Conservation (phyloP, 2,329 filamentous ascomycete species). For the Leptoxyphium fumago region DNA sequence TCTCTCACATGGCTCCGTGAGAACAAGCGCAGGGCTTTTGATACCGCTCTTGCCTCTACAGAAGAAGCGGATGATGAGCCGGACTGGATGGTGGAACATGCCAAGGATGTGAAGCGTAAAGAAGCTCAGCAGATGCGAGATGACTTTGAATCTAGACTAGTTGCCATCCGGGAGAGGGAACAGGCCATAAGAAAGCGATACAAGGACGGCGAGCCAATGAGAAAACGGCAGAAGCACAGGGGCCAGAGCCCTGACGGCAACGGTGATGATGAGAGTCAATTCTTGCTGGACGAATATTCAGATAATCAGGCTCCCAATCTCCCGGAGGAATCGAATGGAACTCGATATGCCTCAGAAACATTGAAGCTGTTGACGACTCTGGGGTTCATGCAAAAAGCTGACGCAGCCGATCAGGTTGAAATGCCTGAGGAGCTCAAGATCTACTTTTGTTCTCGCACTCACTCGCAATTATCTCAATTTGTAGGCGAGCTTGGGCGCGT, state of each 20-base stretch:
- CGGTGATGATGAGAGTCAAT: slow-evolving; percentile 48
- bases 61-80: slow-evolving; percentile 52
- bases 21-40: slow-evolving; percentile 49
- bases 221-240: slow-evolving; percentile 31
- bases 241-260: slow-evolving; percentile 7
- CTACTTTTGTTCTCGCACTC: slow-evolving; percentile 83
- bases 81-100: slow-evolving; percentile 70
- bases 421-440: slow-evolving; percentile 59
- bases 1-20: slow-evolving; percentile 83
- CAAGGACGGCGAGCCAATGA: slow-evolving; percentile 30
- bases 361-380: slow-evolving; percentile 54
- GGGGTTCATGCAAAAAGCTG: slow-evolving; percentile 24
- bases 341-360: slow-evolving; percentile 51
- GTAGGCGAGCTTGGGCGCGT: slow-evolving; percentile 68
- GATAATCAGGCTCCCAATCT: too few relatives aligned
- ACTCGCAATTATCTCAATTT: slow-evolving; percentile 84
- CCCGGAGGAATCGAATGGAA: slow-evolving; percentile 21
- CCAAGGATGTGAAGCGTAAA: slow-evolving; percentile 51
- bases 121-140: slow-evolving; percentile 52
- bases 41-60: slow-evolving; percentile 37
- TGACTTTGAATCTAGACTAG: slow-evolving; percentile 59
- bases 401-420: slow-evolving; percentile 28
- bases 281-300: slow-evolving; percentile 56
- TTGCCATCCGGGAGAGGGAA: slow-evolving; percentile 45
- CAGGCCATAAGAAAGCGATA: slow-evolving; percentile 43